Conservation (phyloP, 352 stramenopile species). For the Phytophthora foliorum region DNA sequence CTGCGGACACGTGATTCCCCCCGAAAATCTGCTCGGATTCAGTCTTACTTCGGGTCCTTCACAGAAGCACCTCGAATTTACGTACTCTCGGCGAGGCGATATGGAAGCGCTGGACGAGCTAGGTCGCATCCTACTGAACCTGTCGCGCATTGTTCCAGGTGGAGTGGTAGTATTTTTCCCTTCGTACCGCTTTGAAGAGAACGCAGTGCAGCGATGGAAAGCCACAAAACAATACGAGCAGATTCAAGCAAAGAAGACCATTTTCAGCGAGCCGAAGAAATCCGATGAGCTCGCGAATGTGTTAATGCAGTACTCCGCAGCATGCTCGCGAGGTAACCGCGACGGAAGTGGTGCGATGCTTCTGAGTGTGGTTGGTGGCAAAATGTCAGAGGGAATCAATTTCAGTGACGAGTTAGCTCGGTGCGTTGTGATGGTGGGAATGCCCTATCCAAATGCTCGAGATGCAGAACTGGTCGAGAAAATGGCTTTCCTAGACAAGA, state of each 20-base stretch:
- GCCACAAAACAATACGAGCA: slow-evolving; percentile 80
- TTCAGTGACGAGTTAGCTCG: slow-evolving; percentile 98
- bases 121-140: slow-evolving; percentile 93
- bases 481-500: slow-evolving; percentile 94
- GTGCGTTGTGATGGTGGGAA: slow-evolving; percentile 98
- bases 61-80: slow-evolving; percentile 95
- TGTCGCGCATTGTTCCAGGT: slow-evolving; percentile 91
- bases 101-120: slow-evolving; percentile 94
- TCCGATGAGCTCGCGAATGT: slow-evolving; percentile 93
- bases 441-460: slow-evolving; percentile 98
- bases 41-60: slow-evolving; percentile 85
- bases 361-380: slow-evolving; percentile 98
- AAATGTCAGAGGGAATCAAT: slow-evolving; percentile 99
- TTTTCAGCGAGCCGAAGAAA: slow-evolving; percentile 96
- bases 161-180: slow-evolving; percentile 99
- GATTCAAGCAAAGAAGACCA: slow-evolving; percentile 89
- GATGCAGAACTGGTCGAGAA: slow-evolving; percentile 98
- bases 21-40: slow-evolving; percentile 91
- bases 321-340: slow-evolving; percentile 48
- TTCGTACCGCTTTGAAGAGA: slow-evolving; percentile 97
- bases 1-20: slow-evolving; percentile 98
- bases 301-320: slow-evolving; percentile 86
- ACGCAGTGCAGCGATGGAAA: slow-evolving; percentile 90
- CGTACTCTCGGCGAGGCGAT: slow-evolving; percentile 81
- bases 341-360: slow-evolving; percentile 80